These are phyloP conservation scores for Mesotaenium endlicherianum DNA, from an alignment of 139 green algal genomes.

Conservation along the genomic window DNA sequence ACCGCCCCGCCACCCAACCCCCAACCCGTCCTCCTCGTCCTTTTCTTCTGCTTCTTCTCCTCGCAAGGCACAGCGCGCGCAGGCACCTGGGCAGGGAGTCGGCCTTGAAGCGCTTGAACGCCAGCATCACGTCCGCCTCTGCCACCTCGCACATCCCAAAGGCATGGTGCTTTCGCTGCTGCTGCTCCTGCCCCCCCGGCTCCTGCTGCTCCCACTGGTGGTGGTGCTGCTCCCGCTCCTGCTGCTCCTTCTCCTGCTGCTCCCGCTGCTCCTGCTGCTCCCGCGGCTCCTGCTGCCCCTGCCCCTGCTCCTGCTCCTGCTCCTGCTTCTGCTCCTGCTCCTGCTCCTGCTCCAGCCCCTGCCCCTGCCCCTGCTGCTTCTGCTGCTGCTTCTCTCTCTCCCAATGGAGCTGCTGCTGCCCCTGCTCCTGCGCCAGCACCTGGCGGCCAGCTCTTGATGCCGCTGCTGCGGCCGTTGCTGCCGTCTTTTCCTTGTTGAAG, in stretches of 20 bases:
- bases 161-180: background rate
- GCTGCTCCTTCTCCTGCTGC: too few relatives aligned
- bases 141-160: background rate
- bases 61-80: background rate
- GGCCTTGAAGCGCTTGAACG: constrained; percentile 2
- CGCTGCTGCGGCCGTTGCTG: background rate
- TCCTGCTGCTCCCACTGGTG: background rate
- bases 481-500: too few relatives aligned
- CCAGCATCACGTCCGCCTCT: constrained; percentile 29
- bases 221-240: too few relatives aligned
- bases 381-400: background rate
- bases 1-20: too few relatives aligned
- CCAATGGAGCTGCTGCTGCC: background rate
- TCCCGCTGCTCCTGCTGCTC: too few relatives aligned
- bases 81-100: constrained; percentile 17
- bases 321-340: too few relatives aligned
- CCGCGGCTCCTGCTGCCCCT: too few relatives aligned
- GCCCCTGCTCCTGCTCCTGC: too few relatives aligned
- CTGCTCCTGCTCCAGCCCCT: too few relatives aligned
- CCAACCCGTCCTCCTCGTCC: too few relatives aligned
- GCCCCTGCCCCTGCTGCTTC: too few relatives aligned
- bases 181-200: background rate
- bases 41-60: constrained; percentile 57
- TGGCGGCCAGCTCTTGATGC: background rate
- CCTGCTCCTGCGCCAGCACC: background rate